Base-by-base conservation (phyloP, 139 green algal genomes). In the Picochlorum sp. region DNA sequence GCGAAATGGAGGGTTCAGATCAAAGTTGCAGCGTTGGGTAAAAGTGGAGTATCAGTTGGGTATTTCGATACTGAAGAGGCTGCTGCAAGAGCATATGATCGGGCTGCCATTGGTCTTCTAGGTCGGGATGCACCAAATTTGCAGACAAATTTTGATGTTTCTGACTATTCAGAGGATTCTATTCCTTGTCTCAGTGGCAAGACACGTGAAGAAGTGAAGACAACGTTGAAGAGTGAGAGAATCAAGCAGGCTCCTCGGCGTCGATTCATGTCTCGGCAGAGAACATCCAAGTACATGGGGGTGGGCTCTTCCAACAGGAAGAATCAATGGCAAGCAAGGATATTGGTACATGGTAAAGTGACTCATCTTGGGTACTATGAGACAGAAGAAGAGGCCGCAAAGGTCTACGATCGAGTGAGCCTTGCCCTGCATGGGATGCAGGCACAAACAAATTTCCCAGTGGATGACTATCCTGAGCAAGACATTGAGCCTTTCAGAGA, bases 251-350 rank as follows among this genome's bases (percentile, higher is more conserved):
- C 78, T 49, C 81, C 81, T 1, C 58, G 78, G 8, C 60, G 81
- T 4, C 66, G 81, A 6, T 76, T 86, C 55, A 81, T 51, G 50
- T 69, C 70, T 58, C 68, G 82, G 45, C 72, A 82, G 45, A 82
- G 83, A 74, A 90, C 83, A 21, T 73, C 54, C 11, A 62, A 63
- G 18, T 90, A 77, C 67, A 82, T 90, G 69, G 83, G 83, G n/a
- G 83, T 90, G 45, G 83, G 83, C 18, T 73, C 64, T 63, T 82
- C 69, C 72, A 87, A 88, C 76, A 69, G 83, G 55, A 86, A 86
- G 62, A 86, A 88, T 64, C 83, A 90, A 76, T 90, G 83, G 83
- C 83, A 90, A 73, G 83, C 83, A 3, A 72, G 83, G 61, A 90
- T 90, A 63, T 72, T 90, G 62, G 80, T 87, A n/a, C 79, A 90